Evolutionary conservation across 805 yeast species (phyloP).

Genomic region (Saturnispora halmiae): DNA sequence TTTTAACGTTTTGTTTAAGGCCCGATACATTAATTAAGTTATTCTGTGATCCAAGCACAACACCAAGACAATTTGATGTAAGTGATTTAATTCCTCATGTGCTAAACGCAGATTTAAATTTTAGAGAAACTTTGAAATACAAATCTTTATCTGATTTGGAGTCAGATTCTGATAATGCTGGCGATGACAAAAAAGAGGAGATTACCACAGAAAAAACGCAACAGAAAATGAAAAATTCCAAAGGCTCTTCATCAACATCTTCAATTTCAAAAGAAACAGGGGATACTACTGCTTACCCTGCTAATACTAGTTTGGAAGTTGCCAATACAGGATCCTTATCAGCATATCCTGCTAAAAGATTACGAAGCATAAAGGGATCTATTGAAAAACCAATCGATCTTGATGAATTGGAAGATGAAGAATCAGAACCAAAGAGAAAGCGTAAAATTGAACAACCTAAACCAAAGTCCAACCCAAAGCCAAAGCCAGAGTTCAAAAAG

Average conservation of each 20-base stretch:
- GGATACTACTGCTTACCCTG: too few relatives aligned
- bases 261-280: not conserved
- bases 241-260: not conserved
- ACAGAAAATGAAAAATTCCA: constrained; percentile 1
- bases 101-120: constrained; percentile 16
- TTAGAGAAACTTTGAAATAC: not conserved
- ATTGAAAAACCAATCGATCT: constrained; percentile 11
- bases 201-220: not conserved
- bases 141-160: not conserved
- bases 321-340: not conserved
- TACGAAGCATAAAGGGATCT: constrained; percentile 4
- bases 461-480: not conserved
- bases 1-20: constrained; percentile 24
- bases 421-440: not conserved
- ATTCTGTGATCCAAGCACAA: constrained; percentile 19
- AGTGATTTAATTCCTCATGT: constrained; percentile 23
- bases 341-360: not conserved
- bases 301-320: not conserved
- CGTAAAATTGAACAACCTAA: not conserved
- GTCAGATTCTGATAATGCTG: constrained; percentile 1
- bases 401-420: constrained; percentile 12
- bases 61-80: constrained; percentile 23
- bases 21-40: constrained; percentile 14
- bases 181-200: constrained; percentile 9
- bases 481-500: too few relatives aligned